phyloP scores from a whole-genome alignment of 192 early-diverging fungal genomes.

The Coemansia sp. region DNA sequence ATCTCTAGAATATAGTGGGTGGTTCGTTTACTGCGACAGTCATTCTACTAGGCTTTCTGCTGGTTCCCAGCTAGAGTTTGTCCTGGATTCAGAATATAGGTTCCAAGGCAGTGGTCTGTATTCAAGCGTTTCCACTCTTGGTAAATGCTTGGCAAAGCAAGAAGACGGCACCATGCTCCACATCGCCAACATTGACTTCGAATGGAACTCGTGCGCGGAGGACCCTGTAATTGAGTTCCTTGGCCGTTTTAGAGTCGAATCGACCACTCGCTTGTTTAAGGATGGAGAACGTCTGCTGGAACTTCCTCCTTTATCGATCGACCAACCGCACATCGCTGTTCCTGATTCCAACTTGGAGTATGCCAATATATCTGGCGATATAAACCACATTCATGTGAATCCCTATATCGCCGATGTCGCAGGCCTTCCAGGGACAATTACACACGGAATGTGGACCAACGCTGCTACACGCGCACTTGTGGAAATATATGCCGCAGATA shows the following conservation, averaged over 20 bases:
- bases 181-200: slow-evolving; percentile 76
- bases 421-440: slow-evolving; percentile 83
- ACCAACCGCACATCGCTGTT: slow-evolving; percentile 22
- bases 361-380: slow-evolving; percentile 76
- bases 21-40: slow-evolving; percentile 60
- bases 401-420: slow-evolving; percentile 86
- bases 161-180: slow-evolving; percentile 61
- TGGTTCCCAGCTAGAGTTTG: slow-evolving; percentile 70
- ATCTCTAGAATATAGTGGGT: slow-evolving; percentile 78
- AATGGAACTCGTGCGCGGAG: slow-evolving; percentile 61
- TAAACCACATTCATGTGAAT: slow-evolving; percentile 92
- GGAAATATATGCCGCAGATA: slow-evolving; percentile 83
- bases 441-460: slow-evolving; percentile 95
- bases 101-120: slow-evolving; percentile 61
- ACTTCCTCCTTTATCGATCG: neutral
- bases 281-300: slow-evolving; percentile 59
- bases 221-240: slow-evolving; percentile 84
- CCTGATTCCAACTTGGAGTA: slow-evolving; percentile 79
- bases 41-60: slow-evolving; percentile 38
- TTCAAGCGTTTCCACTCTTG: slow-evolving; percentile 70
- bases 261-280: slow-evolving; percentile 73
- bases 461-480: slow-evolving; percentile 88
- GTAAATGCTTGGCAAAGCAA: slow-evolving; percentile 57
- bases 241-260: slow-evolving; percentile 63
- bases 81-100: slow-evolving; percentile 67